A percentile compares a stretch with the other conserved stretches of the same genome.
These are phyloP conservation scores for Fusarium marasasianum DNA, from an alignment of 2,329 filamentous ascomycete genomes.

Conservation along the genomic window DNA sequence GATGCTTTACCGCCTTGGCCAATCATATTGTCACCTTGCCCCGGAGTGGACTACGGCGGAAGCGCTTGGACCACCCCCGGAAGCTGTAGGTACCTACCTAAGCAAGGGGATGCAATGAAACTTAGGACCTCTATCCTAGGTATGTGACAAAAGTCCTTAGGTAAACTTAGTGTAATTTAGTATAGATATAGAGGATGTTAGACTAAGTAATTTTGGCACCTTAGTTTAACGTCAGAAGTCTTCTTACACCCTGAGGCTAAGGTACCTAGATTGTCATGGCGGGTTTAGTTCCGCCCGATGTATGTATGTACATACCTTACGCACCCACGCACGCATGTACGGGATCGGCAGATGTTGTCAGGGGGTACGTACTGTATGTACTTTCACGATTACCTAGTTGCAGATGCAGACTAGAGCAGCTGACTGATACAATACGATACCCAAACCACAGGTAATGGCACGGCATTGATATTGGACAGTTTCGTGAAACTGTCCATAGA, in stretches of 20 bases:
- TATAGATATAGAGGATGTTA: no score
- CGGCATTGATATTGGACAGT: neutral
- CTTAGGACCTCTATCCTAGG: no score
- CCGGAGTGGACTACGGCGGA: slow-evolving; percentile 8
- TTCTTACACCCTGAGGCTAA: no score
- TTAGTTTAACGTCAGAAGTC: no score
- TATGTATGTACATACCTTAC: neutral
- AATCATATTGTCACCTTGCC: slow-evolving; percentile 11
- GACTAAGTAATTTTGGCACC: no score
- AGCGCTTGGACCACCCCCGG: slow-evolving; percentile 28
- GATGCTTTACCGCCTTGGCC: neutral
- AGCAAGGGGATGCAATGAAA: no score
- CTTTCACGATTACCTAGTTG: neutral
- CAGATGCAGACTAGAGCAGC: neutral
- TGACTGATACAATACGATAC: neutral
- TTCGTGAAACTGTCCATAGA: neutral
- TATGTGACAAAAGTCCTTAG: no score
- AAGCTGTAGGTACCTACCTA: neutral
- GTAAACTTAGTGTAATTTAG: no score
- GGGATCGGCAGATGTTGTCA: slow-evolving; percentile 9
- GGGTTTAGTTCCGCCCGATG: slow-evolving; percentile 6
- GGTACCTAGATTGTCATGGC: neutral
- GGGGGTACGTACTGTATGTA: neutral
- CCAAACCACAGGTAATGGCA: neutral
- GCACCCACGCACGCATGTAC: neutral